Percentiles rank a stretch among this genome's conserved stretches.
These are phyloP conservation scores for Penicillium sp. DNA, from an alignment of 2,329 filamentous ascomycete genomes.

Conservation along the genomic window DNA sequence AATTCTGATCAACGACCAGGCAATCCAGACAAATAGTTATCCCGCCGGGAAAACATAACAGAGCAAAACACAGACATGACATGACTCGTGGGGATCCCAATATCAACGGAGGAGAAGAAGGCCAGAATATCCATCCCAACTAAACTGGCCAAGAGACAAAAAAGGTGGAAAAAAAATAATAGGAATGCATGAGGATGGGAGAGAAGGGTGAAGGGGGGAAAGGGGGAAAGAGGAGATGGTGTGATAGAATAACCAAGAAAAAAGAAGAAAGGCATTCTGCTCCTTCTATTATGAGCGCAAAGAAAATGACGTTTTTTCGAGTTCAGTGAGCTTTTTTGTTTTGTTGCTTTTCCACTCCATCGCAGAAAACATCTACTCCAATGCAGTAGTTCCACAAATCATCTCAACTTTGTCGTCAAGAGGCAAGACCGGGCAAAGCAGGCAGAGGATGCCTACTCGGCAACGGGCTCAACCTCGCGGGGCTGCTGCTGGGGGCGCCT, in stretches of 20 bases:
- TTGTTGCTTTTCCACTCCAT: conserved; percentile 13
- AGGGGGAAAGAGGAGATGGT: not conserved
- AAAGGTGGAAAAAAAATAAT: conserved; percentile 28
- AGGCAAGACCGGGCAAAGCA: not conserved
- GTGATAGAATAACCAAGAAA: conserved; percentile 3
- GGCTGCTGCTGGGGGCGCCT: conserved; percentile 38
- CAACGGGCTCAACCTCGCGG: conserved; percentile 44
- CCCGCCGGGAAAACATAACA: conserved; percentile 22
- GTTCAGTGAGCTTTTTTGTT: conserved; percentile 22
- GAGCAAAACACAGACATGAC: conserved; percentile 32
- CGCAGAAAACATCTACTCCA: conserved; percentile 30
- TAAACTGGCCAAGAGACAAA: conserved; percentile 26
- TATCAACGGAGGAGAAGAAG: conserved; percentile 24
- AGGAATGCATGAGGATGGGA: conserved; percentile 3
- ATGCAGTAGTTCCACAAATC: conserved; percentile 18
- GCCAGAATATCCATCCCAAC: conserved; percentile 29
- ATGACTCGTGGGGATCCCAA: conserved; percentile 35
- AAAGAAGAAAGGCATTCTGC: conserved; percentile 20
- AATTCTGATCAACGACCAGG: conserved; percentile 11
- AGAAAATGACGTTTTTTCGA: conserved; percentile 24
- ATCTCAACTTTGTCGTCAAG: conserved; percentile 8
- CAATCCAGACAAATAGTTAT: conserved; percentile 24
- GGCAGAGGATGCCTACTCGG: conserved; percentile 23
- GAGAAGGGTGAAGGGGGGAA: not conserved
- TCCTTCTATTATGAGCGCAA: conserved; percentile 29